These are phyloP conservation scores for Helenozyma baotianmanensis DNA, from an alignment of 805 yeast species.

Conservation along the genomic window DNA sequence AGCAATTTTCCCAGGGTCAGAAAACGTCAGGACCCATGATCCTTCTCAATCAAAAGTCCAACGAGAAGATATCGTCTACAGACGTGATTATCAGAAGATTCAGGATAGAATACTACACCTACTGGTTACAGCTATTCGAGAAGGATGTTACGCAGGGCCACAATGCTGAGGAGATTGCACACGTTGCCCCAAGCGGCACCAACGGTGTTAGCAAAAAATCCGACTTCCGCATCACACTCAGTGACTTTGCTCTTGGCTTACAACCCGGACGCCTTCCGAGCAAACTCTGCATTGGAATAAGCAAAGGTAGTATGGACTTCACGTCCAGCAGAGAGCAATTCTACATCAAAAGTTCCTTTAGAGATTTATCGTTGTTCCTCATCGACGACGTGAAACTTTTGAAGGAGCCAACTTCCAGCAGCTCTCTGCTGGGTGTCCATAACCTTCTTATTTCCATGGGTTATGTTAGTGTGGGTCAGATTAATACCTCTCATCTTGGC, in stretches of 20 bases:
- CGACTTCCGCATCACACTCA: constrained; percentile 32
- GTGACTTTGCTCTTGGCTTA: constrained; percentile 58
- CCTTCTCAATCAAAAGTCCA: constrained; percentile 15
- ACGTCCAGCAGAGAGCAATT: constrained; percentile 28
- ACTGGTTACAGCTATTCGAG: constrained; percentile 49
- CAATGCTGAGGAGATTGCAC: constrained; percentile 8
- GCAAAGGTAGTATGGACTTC: constrained; percentile 52
- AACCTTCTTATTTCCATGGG: constrained; percentile 40
- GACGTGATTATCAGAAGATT: constrained; percentile 46
- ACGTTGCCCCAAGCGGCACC: constrained; percentile 2
- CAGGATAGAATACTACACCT: constrained; percentile 53
- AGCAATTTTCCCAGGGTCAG: no score
- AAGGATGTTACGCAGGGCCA: constrained; percentile 6
- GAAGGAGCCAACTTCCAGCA: no score
- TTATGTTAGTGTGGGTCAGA: constrained; percentile 47
- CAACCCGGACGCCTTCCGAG: constrained; percentile 57
- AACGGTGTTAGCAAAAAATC: constrained; percentile 4
- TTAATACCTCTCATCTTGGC: constrained; percentile 37
- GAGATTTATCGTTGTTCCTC: constrained; percentile 48
- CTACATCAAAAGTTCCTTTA: constrained; percentile 42
- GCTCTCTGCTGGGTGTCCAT: no score
- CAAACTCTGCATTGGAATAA: constrained; percentile 48
- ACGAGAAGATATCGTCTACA: constrained; percentile 28
- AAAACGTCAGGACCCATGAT: constrained; percentile 18
- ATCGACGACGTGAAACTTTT: constrained; percentile 51